Conservation (phyloP, 805 yeast species). For the Saccharomycopsis sp. region DNA sequence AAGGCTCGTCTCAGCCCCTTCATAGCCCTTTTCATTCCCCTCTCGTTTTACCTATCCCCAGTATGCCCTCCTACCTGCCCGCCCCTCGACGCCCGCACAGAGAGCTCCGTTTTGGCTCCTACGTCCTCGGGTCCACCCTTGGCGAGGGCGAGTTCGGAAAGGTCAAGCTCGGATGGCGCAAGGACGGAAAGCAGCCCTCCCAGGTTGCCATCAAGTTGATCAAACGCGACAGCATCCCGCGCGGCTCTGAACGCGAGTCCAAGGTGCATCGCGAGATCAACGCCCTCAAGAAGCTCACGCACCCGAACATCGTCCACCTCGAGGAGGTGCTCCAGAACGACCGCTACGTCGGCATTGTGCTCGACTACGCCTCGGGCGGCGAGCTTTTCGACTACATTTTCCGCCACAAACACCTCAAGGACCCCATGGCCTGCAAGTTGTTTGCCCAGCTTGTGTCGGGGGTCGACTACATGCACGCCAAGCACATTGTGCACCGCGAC, state of each 20-base stretch:
- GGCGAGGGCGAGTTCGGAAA: slow-evolving; percentile 99
- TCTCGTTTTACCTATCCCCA: no score
- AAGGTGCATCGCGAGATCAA: slow-evolving; percentile 92
- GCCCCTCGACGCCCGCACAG: slow-evolving; percentile 35
- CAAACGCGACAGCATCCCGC: slow-evolving; percentile 80
- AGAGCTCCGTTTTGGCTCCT: slow-evolving; percentile 83
- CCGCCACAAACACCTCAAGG: slow-evolving; percentile 80
- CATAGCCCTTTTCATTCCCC: no score
- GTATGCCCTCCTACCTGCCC: background rate
- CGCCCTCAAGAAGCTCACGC: slow-evolving; percentile 76
- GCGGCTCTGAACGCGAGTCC: slow-evolving; percentile 77
- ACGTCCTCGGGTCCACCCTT: slow-evolving; percentile 82
- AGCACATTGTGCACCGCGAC: slow-evolving; percentile 78
- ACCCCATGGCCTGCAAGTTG: slow-evolving; percentile 73
- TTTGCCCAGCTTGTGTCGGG: slow-evolving; percentile 94
- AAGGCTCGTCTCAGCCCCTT: no score
- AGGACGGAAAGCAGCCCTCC: slow-evolving; percentile 66
- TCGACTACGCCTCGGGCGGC: slow-evolving; percentile 97
- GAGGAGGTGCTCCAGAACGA: slow-evolving; percentile 93
- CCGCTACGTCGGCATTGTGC: slow-evolving; percentile 90
- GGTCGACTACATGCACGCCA: slow-evolving; percentile 81
- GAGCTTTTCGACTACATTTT: slow-evolving; percentile 91
- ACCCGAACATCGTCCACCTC: slow-evolving; percentile 87
- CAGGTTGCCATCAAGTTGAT: slow-evolving; percentile 94
- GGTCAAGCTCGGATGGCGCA: slow-evolving; percentile 94